Base-by-base conservation (phyloP, 768 basidiomycete genomes). In the Pholiota molesta region DNA sequence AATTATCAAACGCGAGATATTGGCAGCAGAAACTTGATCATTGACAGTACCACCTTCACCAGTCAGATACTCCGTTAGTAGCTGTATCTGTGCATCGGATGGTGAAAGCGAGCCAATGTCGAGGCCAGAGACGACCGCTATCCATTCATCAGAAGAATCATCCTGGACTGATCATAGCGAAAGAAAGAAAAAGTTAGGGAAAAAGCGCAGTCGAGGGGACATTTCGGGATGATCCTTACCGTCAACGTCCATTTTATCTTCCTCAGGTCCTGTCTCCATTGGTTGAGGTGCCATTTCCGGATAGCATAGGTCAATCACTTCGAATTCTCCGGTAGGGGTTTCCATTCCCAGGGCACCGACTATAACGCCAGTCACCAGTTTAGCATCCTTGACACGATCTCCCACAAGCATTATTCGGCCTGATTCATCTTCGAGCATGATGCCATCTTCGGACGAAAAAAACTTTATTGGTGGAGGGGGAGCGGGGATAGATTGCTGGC, bases 391-490 rank as follows among this genome's bases (percentile, higher is more conserved):
- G 42, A 98, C 75, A 35, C 77, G 78, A 5, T 88, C 84, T 5
- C 97, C 97, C 0, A 96, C 92, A 16, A 99, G 85, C 51, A 84
- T 83, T 42, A 99, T 91, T 33, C 97, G 86, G 0, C 97, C 97
- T 1, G 91, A 94, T 75, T 99, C 97, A 72, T 99, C 97, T 75
- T 99, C 97, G 0, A 99, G 81, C 87, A 94, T 94, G 29, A 96
- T 75, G 61, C 78, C 84, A 70, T 99, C 97, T 42, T 88, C 85
- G 0, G 79, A 74, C 0, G 94, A 96, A 69, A 82, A 85, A 69
- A 91, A 89, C 73, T 96, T 97, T 5, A 78, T 70, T 54, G 80
- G 79, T 3, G 86, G 91, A 5, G 94, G 89, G 0, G 94, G 95
- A 0, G 93, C 87, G 8, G 92, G 90, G 65, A 97, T 87, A 54